These are phyloP conservation scores for Glycine latifolia DNA, from an alignment of 306 rosid genomes.

Conservation along the genomic window DNA sequence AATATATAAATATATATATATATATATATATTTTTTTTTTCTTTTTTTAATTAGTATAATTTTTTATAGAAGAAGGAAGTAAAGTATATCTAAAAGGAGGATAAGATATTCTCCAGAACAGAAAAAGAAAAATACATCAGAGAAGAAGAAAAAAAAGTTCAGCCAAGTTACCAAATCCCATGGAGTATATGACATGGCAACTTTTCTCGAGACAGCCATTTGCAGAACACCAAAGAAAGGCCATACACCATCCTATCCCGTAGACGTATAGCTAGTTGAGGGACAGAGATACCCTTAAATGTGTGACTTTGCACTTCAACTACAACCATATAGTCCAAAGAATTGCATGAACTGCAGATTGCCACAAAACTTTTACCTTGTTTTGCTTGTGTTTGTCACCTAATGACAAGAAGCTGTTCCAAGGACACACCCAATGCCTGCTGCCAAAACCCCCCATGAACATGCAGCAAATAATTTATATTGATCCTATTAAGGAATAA, in stretches of 20 bases:
- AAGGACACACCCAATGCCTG: neutral
- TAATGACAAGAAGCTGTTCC: constrained; percentile 24
- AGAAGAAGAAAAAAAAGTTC: constrained; percentile 18
- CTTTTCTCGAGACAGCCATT: constrained; percentile 26
- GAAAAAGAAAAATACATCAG: constrained; percentile 18
- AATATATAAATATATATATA: neutral
- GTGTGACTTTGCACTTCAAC: neutral
- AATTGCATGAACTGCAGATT: constrained; percentile 21
- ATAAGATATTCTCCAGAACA: constrained; percentile 15
- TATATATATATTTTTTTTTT: too few relatives aligned
- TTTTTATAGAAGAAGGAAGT: constrained; percentile 16
- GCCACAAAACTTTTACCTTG: neutral
- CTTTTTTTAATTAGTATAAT: constrained; percentile 8
- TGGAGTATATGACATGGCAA: constrained; percentile 10
- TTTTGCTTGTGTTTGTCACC: constrained; percentile 21
- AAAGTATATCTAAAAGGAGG: constrained; percentile 23
- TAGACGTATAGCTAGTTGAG: constrained; percentile 16
- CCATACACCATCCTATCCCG: constrained; percentile 2
- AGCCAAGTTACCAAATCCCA: constrained; percentile 18
- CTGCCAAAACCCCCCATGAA: neutral
- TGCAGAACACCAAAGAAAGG: constrained; percentile 19
- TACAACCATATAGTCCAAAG: constrained; percentile 21
- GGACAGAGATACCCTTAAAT: constrained; percentile 12
- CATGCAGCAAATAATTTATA: constrained; percentile 17
- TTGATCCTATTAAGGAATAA: neutral